phyloP scores from a whole-genome alignment of 176 grass and related monocot species.

The Saccharum spontaneum region DNA sequence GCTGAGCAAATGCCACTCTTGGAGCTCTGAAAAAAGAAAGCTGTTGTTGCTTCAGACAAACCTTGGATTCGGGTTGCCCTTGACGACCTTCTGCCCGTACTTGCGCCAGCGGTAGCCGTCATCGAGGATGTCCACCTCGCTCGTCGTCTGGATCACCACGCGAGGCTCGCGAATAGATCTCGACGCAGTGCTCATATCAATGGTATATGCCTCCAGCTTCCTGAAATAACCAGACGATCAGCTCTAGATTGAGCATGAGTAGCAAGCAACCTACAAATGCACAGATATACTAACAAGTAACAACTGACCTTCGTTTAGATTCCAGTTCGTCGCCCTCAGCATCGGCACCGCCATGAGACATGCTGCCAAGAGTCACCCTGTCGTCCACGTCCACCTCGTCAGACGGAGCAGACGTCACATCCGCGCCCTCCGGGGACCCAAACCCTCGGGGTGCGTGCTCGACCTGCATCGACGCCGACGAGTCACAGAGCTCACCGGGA shows the following conservation, averaged over 20 bases:
- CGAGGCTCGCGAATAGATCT: constrained; percentile 62
- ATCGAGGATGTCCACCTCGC: constrained; percentile 67
- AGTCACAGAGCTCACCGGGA: constrained; percentile 50
- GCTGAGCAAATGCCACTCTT: background rate
- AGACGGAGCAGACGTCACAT: constrained; percentile 42
- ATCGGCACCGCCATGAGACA: constrained; percentile 19
- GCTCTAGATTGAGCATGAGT: background rate
- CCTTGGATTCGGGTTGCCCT: constrained; percentile 75
- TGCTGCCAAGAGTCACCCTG: constrained; percentile 36
- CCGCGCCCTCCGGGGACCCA: constrained; percentile 42
- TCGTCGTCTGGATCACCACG: constrained; percentile 72
- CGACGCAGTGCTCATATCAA: constrained; percentile 50
- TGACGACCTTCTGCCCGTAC: constrained; percentile 82
- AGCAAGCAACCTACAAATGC: background rate
- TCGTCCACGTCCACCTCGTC: constrained; percentile 59
- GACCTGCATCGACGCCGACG: constrained; percentile 48
- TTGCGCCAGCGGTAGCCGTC: constrained; percentile 89
- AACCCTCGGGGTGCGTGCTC: constrained; percentile 8
- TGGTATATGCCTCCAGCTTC: constrained; percentile 63
- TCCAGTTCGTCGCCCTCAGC: constrained; percentile 48
- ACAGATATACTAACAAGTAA: background rate
- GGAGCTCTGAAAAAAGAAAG: background rate
- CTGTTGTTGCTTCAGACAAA: background rate
- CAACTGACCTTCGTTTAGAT: constrained; percentile 67
- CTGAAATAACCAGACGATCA: constrained; percentile 26